Conservation (phyloP, 352 stramenopile species). For the Pythium periplocum region DNA sequence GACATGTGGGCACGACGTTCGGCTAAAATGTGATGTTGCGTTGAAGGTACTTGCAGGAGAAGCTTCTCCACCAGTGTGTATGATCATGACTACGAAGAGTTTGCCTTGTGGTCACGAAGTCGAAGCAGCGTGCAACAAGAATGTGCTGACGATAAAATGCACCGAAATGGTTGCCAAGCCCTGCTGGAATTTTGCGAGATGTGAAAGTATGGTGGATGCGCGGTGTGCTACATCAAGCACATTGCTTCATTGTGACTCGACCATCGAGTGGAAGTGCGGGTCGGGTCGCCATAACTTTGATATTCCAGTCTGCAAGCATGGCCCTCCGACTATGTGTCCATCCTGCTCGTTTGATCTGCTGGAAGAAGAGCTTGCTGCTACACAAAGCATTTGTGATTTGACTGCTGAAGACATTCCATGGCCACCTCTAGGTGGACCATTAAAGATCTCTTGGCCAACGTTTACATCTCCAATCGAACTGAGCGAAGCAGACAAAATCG, state of each 20-base stretch:
- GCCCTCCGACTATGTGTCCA: conserved; percentile 45
- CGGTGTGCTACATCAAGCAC: conserved; percentile 12
- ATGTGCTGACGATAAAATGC: conserved; percentile 26
- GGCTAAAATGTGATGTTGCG: conserved; percentile 44
- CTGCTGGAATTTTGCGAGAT: conserved; percentile 60
- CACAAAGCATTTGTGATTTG: conserved; percentile 1
- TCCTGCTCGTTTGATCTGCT: conserved; percentile 32
- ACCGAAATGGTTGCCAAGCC: conserved; percentile 28
- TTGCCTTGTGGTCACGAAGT: conserved; percentile 35
- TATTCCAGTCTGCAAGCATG: conserved; percentile 41
- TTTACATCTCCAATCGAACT: conserved; percentile 19
- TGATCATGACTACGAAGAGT: conserved; percentile 1
- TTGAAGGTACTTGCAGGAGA: conserved; percentile 33
- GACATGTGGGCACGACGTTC: conserved; percentile 51
- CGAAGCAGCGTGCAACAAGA: conserved; percentile 30
- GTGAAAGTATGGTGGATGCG: conserved; percentile 25
- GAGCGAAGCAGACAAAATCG: conserved; percentile 17
- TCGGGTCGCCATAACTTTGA: conserved; percentile 28
- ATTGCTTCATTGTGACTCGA: conserved; percentile 29
- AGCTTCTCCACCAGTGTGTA: conserved; percentile 5
- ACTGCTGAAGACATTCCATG: conserved; percentile 7
- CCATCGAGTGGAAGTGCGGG: conserved; percentile 36
- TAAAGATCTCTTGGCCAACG: not conserved
- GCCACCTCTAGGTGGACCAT: conserved; percentile 9
- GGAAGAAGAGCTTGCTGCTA: conserved; percentile 19